These are phyloP conservation scores for Lasiodiplodia gonubiensis DNA, from an alignment of 2,329 filamentous ascomycete species.

Conservation along the genomic window DNA sequence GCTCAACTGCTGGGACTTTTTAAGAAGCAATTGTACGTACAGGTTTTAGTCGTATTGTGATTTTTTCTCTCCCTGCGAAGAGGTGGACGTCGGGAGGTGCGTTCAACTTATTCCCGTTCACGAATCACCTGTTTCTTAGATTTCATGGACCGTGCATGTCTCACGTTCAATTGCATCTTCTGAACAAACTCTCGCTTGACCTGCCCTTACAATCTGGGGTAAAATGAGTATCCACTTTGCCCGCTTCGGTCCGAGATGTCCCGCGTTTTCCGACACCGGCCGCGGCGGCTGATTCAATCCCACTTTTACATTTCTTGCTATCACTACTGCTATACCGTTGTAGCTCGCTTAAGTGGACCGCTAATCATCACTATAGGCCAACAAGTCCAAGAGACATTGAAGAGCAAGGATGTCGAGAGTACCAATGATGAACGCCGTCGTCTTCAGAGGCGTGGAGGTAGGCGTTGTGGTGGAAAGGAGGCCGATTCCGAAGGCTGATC, in stretches of 20 bases:
- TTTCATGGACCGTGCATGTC: neutral
- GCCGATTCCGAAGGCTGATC: constrained; percentile 75
- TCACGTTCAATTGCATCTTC: neutral
- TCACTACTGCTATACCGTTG: neutral
- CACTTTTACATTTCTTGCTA: neutral
- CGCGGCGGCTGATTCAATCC: neutral
- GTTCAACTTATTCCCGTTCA: too few relatives aligned
- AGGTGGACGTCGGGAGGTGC: neutral
- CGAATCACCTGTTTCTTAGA: neutral
- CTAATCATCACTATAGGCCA: neutral
- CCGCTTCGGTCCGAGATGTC: neutral
- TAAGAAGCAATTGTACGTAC: neutral
- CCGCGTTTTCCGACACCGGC: neutral
- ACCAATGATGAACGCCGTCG: constrained; percentile 77
- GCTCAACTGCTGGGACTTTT: neutral
- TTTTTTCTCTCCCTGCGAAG: neutral
- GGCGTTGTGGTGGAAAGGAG: constrained; percentile 75
- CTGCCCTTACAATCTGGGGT: neutral
- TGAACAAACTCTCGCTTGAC: neutral
- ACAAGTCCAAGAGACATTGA: neutral
- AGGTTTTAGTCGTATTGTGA: neutral
- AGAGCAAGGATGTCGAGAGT: neutral
- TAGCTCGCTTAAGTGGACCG: neutral
- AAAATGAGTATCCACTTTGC: neutral
- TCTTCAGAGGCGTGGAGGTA: constrained; percentile 80